Evolutionary conservation across 2,329 filamentous ascomycete genomes (phyloP).

Genomic region (Penicillium sp.): DNA sequence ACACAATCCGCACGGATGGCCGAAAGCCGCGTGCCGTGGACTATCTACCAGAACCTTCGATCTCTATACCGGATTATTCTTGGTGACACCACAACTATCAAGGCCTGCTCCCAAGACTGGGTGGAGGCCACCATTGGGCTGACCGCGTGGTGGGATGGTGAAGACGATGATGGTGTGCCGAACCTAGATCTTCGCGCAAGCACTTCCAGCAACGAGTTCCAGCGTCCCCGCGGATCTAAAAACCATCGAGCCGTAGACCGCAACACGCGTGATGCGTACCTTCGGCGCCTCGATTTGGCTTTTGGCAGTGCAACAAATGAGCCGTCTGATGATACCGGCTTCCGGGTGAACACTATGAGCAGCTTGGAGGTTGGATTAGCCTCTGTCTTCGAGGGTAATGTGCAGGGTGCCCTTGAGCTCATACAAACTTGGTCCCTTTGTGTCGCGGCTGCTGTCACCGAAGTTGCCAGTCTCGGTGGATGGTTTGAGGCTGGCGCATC

Average conservation of each 20-base stretch:
- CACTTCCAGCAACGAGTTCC: constrained; percentile 22
- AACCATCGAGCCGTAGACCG: constrained; percentile 50
- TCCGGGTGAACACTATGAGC: constrained; percentile 74
- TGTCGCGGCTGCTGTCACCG: constrained; percentile 73
- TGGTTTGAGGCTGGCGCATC: constrained; percentile 70
- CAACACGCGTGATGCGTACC: constrained; percentile 66
- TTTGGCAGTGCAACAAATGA: constrained; percentile 67
- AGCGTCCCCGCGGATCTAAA: constrained; percentile 29
- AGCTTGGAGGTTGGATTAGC: constrained; percentile 78
- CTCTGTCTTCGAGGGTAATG: constrained; percentile 78
- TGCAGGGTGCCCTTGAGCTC: constrained; percentile 72
- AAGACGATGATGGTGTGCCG: constrained; percentile 54
- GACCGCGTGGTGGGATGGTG: constrained; percentile 89
- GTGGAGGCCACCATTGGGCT: constrained; percentile 82
- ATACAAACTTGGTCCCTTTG: constrained; percentile 79
- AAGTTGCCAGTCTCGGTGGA: constrained; percentile 77
- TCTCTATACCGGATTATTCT: constrained; percentile 78
- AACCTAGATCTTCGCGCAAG: constrained; percentile 26
- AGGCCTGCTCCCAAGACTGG: constrained; percentile 83
- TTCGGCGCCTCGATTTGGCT: constrained; percentile 68
- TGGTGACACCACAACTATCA: constrained; percentile 72
- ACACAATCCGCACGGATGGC: constrained; percentile 69
- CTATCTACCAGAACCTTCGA: constrained; percentile 81
- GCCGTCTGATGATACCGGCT: constrained; percentile 59
- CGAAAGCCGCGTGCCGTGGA: constrained; percentile 84